Evolutionary conservation across 768 basidiomycete species (phyloP), one percentile per base, ranked within the genome.

Genomic region (Auriscalpium orientale): DNA sequence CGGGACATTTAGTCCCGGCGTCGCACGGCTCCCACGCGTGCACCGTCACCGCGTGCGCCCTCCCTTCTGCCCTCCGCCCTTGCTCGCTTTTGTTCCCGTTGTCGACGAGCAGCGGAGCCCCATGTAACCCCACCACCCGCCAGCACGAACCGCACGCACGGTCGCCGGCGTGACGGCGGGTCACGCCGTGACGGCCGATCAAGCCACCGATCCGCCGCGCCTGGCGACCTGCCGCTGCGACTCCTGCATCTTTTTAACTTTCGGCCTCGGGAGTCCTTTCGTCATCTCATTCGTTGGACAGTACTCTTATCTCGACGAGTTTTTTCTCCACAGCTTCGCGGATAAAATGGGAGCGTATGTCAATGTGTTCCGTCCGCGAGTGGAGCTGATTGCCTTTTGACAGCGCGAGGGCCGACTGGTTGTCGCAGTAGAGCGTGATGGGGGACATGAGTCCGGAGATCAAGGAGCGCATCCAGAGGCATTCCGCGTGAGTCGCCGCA

Each of bases 351-450:
- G 72, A 62, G 0, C 65, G 60, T 35, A 74, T 64, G 54, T 71
- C 67, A 49, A 76, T 70, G 60, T 76, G 74, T 50, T 73, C 72
- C 15, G 71, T 69, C n/a, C 67, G 62, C 2, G 63, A 45, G 43
- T 73, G 68, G 56, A 67, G 67, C 36, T 66, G 58, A 8, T 63
- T 58, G 37, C 71, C 65, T 12, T 66, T 60, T 0, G 68, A 51
- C 13, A 74, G 56, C 1, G 67, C 57, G 43, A 74, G 68, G 1
- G 71, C 67, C 5, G 69, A 68, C 46, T 70, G 69, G 51, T 74
- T 75, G 68, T 76, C 75, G 43, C 65, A 65, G 40, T 56, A 53
- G 16, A 76, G 65, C 4, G 51, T 62, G 7, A 67, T 66, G 28
- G n/a, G 2, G 12, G 33, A 9, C 8, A 46, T 20, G 1, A 56